Evolutionary conservation across 2,329 filamentous ascomycete genomes (phyloP), one percentile per base, ranked within the genome.

Genomic region (Cryphonectria radicalis): DNA sequence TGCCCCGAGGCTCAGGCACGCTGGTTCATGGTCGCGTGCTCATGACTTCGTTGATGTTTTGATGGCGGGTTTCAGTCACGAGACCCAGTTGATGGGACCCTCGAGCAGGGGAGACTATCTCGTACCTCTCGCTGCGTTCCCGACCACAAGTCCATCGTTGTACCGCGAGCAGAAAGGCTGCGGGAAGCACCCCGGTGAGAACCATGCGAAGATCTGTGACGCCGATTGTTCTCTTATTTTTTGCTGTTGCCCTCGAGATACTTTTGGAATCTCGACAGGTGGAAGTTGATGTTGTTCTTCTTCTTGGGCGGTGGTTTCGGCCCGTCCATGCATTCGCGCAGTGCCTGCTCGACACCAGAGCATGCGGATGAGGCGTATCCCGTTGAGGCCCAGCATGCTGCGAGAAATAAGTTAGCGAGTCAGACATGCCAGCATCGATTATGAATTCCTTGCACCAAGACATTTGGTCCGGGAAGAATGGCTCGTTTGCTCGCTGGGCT

Each of bases 231-330:
- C 3, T 32, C 22, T 42, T 57, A 40, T 66, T 70, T 73, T 72
- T 74, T 80, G 74, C 82, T 89, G 76, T 91, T 88, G 10, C 77
- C 82, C n/a, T 81, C 95, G 89, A 88, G 90, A 84, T 75, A 90
- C 87, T 78, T 91, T 87, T 83, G 91, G 88, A 85, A 97, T 85
- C 96, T 89, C 75, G 89, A 88, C 60, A 98, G 85, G 80, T 98
- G 95, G 86, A 95, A 95, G 84, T 98, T 98, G 88, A 98, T 94
- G 81, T 90, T 95, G 84, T 91, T 93, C 79, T 89, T 88, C 43
- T 80, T 78, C 67, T 81, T 78, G 17, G 82, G 76, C 60, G 82
- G 77, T 72, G 80, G 85, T 85, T 78, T 89, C 74, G 91, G 90
- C 70, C 88, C 88, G 84, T 98, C 95, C 94, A 98, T 97, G 83